Evolutionary conservation across 1,139 yeast genomes (phyloP).

Genomic region (Blastobotrys petasosporus): DNA sequence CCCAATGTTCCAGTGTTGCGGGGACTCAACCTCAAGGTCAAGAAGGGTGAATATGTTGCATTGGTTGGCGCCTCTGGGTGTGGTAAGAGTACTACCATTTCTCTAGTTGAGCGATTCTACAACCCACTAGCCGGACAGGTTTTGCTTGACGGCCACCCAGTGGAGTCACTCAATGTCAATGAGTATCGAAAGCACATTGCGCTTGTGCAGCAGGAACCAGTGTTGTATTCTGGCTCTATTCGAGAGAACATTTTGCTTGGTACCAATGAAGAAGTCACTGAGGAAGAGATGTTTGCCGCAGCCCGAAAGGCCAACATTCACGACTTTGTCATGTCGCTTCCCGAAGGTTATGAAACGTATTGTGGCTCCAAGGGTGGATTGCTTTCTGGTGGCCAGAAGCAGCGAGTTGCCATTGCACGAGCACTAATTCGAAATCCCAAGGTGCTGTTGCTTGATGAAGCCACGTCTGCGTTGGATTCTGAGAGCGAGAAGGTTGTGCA

Average conservation of each 20-base stretch:
- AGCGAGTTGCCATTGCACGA: constrained; percentile 71
- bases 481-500: constrained; percentile 78
- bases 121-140: constrained; percentile 65
- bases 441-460: constrained; percentile 65
- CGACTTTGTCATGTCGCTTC: constrained; percentile 67
- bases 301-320: constrained; percentile 79
- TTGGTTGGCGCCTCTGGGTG: constrained; percentile 95
- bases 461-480: constrained; percentile 75
- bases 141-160: constrained; percentile 62
- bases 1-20: constrained; percentile 66
- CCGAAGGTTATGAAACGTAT: constrained; percentile 74
- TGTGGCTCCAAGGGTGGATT: constrained; percentile 81
- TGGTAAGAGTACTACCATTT: constrained; percentile 91
- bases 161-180: constrained; percentile 63
- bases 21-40: constrained; percentile 57
- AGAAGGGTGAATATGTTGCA: constrained; percentile 82
- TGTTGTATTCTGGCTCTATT: constrained; percentile 80
- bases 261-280: constrained; percentile 47
- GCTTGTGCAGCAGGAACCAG: constrained; percentile 80
- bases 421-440: constrained; percentile 66
- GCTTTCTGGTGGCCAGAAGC: constrained; percentile 82
- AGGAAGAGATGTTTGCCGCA: constrained; percentile 61
- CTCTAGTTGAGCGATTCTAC: constrained; percentile 71
- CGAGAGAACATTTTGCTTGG: constrained; percentile 81
- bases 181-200: constrained; percentile 70